Evolutionary conservation across 2,329 filamentous ascomycete species (phyloP).

Genomic region (Alternaria triticimaculans): DNA sequence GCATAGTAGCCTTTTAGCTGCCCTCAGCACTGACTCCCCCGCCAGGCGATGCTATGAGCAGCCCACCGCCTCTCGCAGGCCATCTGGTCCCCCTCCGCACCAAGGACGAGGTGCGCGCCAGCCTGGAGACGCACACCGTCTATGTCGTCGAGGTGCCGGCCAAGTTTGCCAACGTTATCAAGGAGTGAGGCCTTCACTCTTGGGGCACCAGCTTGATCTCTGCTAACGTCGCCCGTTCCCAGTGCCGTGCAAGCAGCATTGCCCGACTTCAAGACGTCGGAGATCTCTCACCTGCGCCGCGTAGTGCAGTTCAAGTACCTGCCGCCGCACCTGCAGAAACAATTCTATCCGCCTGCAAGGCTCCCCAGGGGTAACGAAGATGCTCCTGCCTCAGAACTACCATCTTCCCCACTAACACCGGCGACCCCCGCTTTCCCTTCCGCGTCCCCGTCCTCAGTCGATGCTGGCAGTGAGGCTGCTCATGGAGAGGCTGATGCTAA

Average conservation of each 20-base stretch:
- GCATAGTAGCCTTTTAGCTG: constrained; percentile 3
- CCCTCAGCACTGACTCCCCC: not conserved
- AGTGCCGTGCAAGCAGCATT: constrained; percentile 56
- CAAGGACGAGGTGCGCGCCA: constrained; percentile 58
- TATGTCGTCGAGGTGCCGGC: constrained; percentile 76
- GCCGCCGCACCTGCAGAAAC: constrained; percentile 63
- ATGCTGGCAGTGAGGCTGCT: constrained; percentile 17
- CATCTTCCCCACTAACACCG: constrained; percentile 32
- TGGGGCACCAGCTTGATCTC: constrained; percentile 13
- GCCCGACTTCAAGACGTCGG: constrained; percentile 51
- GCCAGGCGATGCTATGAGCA: constrained; percentile 36
- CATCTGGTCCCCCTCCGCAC: constrained; percentile 53
- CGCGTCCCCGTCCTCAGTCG: constrained; percentile 8
- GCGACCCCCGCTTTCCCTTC: constrained; percentile 16
- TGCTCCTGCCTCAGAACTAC: constrained; percentile 35
- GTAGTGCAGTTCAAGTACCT: constrained; percentile 76
- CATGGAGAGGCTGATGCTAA: constrained; percentile 31
- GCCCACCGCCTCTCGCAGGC: constrained; percentile 22
- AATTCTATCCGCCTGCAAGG: constrained; percentile 40
- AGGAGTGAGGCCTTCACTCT: constrained; percentile 65
- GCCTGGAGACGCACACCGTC: constrained; percentile 64
- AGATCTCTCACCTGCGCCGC: constrained; percentile 69
- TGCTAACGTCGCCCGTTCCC: constrained; percentile 25
- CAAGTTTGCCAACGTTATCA: constrained; percentile 73
- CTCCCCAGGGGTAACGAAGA: constrained; percentile 46